phyloP scores from a whole-genome alignment of 306 rosid species.

The Dryas octopetala region DNA sequence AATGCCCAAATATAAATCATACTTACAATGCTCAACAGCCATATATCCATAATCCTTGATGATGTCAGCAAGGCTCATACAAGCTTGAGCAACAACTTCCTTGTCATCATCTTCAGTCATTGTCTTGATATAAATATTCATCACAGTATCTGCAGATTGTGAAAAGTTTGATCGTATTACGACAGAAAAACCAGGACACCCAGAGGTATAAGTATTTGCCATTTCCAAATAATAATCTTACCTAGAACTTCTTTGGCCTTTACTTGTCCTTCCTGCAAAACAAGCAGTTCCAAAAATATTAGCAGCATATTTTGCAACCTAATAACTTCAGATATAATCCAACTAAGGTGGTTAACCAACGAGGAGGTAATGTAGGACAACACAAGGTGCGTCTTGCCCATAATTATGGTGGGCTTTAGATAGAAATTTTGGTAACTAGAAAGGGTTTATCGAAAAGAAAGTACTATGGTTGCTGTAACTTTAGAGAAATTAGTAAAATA shows the following conservation, averaged over 20 bases:
- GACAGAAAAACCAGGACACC: constrained; percentile 7
- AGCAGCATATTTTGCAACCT: not conserved
- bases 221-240: constrained; percentile 36
- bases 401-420: no score
- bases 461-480: no score
- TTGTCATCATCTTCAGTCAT: constrained; percentile 95
- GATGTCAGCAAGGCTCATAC: constrained; percentile 82
- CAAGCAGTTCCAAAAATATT: constrained; percentile 16
- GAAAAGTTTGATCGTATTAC: constrained; percentile 10
- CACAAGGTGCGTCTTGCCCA: no score
- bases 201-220: constrained; percentile 7
- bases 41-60: constrained; percentile 78
- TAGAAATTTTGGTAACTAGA: no score
- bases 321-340: not conserved
- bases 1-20: constrained; percentile 17
- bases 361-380: not conserved
- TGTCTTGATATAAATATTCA: constrained; percentile 76
- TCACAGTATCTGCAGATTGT: constrained; percentile 63
- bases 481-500: no score
- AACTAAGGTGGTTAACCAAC: not conserved
- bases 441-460: no score
- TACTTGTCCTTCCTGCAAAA: constrained; percentile 77
- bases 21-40: constrained; percentile 85
- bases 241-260: constrained; percentile 75
- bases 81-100: constrained; percentile 96